A percentile compares a stretch with the other conserved stretches of the same genome.
These are phyloP conservation scores for Berkeleyomyces basicola DNA, from an alignment of 2,329 filamentous ascomycete genomes.

Conservation along the genomic window DNA sequence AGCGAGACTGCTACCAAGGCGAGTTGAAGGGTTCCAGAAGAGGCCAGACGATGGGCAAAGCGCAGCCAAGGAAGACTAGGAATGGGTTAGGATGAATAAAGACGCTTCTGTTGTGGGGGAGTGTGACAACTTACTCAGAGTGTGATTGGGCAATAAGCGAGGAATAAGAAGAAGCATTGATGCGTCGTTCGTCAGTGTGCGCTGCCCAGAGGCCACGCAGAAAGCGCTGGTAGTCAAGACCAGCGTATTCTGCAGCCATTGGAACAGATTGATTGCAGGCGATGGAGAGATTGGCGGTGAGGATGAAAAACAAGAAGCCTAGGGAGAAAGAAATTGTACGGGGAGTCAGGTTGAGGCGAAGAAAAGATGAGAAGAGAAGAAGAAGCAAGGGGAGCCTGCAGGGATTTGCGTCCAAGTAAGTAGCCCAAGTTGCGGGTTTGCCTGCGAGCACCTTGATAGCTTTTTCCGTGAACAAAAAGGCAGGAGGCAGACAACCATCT, in stretches of 20 bases:
- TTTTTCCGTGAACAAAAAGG: neutral
- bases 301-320: neutral
- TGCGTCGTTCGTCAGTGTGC: slow-evolving; percentile 1
- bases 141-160: neutral
- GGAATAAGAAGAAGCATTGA: neutral
- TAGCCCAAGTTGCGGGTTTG: no score
- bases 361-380: neutral
- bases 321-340: neutral
- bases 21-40: slow-evolving; percentile 6
- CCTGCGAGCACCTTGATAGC: neutral
- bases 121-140: neutral
- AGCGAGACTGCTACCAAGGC: slow-evolving; percentile 3
- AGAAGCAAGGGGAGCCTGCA: neutral
- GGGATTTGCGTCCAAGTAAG: neutral
- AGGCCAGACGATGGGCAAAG: neutral
- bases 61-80: slow-evolving; percentile 11
- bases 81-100: neutral
- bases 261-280: neutral
- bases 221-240: slow-evolving; percentile 6
- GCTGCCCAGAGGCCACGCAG: slow-evolving; percentile 3
- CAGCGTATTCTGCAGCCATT: slow-evolving; percentile 1
- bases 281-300: neutral
- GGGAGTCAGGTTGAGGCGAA: neutral
- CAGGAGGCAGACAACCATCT: neutral
- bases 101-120: neutral